A percentile compares a stretch with the other conserved stretches of the same genome.
phyloP scores from a whole-genome alignment of 805 yeast species.

The Candida ponderosae region DNA sequence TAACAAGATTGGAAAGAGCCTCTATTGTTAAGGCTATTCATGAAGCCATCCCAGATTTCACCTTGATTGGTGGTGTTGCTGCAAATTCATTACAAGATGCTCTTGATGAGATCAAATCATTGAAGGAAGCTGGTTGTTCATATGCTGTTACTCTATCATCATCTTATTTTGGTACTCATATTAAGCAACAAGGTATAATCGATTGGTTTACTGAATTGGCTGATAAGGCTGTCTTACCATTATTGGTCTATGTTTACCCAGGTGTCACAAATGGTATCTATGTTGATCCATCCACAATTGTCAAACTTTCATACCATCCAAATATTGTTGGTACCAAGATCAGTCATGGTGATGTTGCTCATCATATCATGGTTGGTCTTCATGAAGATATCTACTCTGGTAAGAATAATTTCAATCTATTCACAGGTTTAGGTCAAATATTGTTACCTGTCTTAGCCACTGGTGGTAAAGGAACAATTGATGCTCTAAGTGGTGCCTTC shows the following conservation, averaged over 20 bases:
- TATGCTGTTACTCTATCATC: conserved; percentile 36
- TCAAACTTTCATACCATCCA: conserved; percentile 26
- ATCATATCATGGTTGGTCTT: conserved; percentile 36
- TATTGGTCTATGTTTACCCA: conserved; percentile 35
- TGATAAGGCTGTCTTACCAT: conserved; percentile 29
- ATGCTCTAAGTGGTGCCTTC: conserved; percentile 44
- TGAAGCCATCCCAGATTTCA: conserved; percentile 29
- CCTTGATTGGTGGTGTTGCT: conserved; percentile 42
- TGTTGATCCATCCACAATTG: conserved; percentile 27
- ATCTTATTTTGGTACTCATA: conserved; percentile 38
- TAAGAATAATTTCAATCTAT: conserved; percentile 31
- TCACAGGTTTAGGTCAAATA: conserved; percentile 46
- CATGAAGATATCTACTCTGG: conserved; percentile 28
- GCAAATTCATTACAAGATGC: conserved; percentile 38
- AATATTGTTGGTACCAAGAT: conserved; percentile 44
- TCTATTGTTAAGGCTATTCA: conserved; percentile 25
- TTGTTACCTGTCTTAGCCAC: conserved; percentile 38
- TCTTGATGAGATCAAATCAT: conserved; percentile 28
- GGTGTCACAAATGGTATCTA: conserved; percentile 33
- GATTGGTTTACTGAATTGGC: conserved; percentile 35
- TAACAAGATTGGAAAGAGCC: conserved; percentile 37
- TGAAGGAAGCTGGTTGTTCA: conserved; percentile 31
- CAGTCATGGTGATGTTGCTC: conserved; percentile 43
- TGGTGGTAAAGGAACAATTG: conserved; percentile 44
- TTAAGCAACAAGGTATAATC: conserved; percentile 37